Percentiles rank a stretch among this genome's conserved stretches.
Evolutionary conservation across 2,329 filamentous ascomycete species (phyloP).

Genomic region (Diaporthe humulicola): DNA sequence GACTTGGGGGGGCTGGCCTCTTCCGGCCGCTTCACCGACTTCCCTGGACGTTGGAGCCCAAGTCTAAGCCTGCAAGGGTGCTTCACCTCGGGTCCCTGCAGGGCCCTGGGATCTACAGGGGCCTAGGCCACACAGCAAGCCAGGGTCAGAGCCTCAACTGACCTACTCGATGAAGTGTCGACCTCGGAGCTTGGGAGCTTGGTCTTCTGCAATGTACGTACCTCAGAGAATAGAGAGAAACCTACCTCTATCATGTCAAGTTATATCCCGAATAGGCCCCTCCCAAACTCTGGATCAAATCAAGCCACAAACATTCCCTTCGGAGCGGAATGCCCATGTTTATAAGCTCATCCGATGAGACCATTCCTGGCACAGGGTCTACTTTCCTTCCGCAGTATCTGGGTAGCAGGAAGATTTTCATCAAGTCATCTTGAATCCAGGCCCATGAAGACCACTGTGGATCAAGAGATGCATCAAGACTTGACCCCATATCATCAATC

Average conservation of each 20-base stretch:
- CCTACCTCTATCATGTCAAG: no score
- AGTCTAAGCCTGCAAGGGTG: background rate
- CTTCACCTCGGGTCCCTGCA: background rate
- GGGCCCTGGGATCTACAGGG: slow-evolving; percentile 1
- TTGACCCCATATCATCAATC: background rate
- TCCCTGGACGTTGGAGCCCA: background rate
- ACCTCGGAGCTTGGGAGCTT: background rate
- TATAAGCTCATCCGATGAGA: no score
- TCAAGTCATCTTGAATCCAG: background rate
- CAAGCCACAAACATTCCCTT: no score
- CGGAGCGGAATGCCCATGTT: no score
- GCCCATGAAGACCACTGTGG: background rate
- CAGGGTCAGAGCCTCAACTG: slow-evolving; percentile 3
- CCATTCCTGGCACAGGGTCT: no score
- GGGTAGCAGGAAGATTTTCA: background rate
- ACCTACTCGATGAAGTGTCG: background rate
- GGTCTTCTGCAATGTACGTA: background rate
- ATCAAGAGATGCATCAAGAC: background rate
- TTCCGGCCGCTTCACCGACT: slow-evolving; percentile 6
- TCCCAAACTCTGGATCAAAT: no score
- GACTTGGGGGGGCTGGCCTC: background rate
- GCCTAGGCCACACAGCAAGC: background rate
- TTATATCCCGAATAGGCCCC: no score
- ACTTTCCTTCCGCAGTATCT: no score
- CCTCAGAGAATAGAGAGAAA: background rate